Evolutionary conservation across 176 grass and related monocot genomes (phyloP), one percentile per base, ranked within the genome.

Genomic region (Cenchrus purpureus): DNA sequence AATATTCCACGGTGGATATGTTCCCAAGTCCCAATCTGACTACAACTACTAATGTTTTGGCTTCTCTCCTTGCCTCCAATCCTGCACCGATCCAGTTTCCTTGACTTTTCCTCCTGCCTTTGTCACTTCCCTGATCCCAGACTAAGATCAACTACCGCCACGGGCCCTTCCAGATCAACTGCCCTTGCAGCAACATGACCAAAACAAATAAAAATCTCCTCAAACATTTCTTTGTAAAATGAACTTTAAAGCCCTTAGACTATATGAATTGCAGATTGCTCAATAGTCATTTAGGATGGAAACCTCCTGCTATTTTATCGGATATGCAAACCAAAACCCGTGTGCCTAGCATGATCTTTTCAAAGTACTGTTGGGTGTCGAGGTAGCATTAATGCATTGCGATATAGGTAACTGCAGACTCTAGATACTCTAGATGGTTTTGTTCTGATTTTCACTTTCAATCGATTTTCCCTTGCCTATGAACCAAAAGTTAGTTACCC

Each of bases 371-470:
- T 65, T 86, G 10, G 29, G 7, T 53, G n/a, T 53, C 28, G 13
- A 64, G 67, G 10, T 32, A 59, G 57, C 16, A 34, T 81, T 29
- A 37, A 55, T 81, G n/a, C 65, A 75, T 61, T 85, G 71, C 60
- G 4, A 31, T 19, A 11, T 73, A 43, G 34, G 49, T 46, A 25
- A 79, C 71, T 53, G n/a, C 64, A 64, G 9, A 61, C 8, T 63
- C 50, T 77, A 6, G 45, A 9, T 46, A 46, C 45, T 46, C 4
- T 46, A 89, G 43, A 48, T 61, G 12, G 20, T 58, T 85, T 34
- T 68, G 22, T 9, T 8, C 44, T 10, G 45, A 60, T 13, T 82
- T 76, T 45, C 44, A 43, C 29, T 5, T 59, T 10, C 51, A 68
- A 28, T 49, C 69, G 42, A 78, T 67, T 54, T 46, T 16, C 1